Base-by-base conservation (phyloP, 257 asterid species). In the Nyctanthes arbortristis region DNA sequence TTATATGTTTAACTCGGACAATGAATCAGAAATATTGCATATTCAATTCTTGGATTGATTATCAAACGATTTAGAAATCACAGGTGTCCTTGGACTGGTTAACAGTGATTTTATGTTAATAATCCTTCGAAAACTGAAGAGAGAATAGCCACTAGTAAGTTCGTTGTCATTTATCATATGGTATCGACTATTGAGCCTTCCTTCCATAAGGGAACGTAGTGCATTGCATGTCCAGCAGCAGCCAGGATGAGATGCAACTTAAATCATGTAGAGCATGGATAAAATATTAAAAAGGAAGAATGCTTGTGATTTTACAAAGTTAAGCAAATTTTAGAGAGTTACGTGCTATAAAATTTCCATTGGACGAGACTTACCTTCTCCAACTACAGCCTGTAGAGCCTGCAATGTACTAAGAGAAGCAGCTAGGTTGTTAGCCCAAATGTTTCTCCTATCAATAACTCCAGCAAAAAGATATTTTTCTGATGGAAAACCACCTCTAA, bases 371-470 rank as follows among this genome's bases (percentile, higher is more conserved):
- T 66, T 77, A 88, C 97, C 97, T 84, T 88, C 82, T 67, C 86
- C 89, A 12, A 88, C 96, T 64, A 86, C 57, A 65, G 81, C 81
- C 85, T 84, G 85, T 25, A 90, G 81, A 70, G 86, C 70, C 68
- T 73, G 69, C 80, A 90, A 71, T 77, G 82, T 82, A 25, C 70
- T 70, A 60, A 86, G 84, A 70, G 97, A 86, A 75, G 88, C 82
- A 70, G 82, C 70, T 65, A 90, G 96, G 65, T 90, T 93, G 70
- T 85, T 90, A 67, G 96, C 94, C 97, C 97, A 90, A 66, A 90
- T 82, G 75, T 90, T 90, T 78, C 97, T 86, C 49, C 97, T 96
- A 34, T 90, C 97, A 82, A 90, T 90, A 45, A 90, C 85, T 74
- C 96, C 97, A 67, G 97, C 97, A 67, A 88, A 84, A 36, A 90